Percentiles rank a stretch among this genome's conserved stretches.
Evolutionary conservation across 805 yeast species (phyloP).

Genomic region (Zygosaccharomyces bisporus): DNA sequence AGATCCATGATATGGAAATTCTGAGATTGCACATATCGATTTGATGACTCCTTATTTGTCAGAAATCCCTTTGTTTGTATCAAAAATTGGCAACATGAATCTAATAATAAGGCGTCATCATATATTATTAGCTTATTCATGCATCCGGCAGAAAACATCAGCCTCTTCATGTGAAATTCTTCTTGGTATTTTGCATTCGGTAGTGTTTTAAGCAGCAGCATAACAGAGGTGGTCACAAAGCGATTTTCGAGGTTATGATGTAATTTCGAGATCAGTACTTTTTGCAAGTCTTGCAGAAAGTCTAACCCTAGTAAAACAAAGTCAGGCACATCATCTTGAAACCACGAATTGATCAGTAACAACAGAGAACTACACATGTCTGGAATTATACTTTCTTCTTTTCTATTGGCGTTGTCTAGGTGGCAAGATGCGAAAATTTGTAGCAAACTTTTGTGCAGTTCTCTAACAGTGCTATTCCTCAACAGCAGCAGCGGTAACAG

Average conservation of each 20-base stretch:
- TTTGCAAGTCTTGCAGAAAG: slow-evolving; percentile 18
- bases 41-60: slow-evolving; percentile 14
- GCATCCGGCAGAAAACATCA: slow-evolving; percentile 16
- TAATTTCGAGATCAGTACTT: slow-evolving; percentile 13
- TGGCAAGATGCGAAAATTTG: slow-evolving; percentile 20
- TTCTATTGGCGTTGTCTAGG: slow-evolving; percentile 11
- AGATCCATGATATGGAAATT: slow-evolving; percentile 29
- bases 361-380: slow-evolving; percentile 14
- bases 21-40: slow-evolving; percentile 21
- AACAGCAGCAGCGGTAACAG: slow-evolving; percentile 14
- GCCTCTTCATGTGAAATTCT: slow-evolving; percentile 10
- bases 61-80: slow-evolving; percentile 16
- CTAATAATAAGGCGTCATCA: slow-evolving; percentile 27
- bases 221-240: slow-evolving; percentile 10
- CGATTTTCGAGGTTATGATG: slow-evolving; percentile 20
- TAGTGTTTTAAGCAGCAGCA: slow-evolving; percentile 11
- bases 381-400: slow-evolving; percentile 8
- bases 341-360: slow-evolving; percentile 18
- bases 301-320: slow-evolving; percentile 8
- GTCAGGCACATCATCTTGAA: slow-evolving; percentile 3
- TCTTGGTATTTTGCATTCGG: slow-evolving; percentile 5
- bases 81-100: slow-evolving; percentile 25
- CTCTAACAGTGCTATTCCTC: neutral
- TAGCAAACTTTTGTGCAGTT: slow-evolving; percentile 12
- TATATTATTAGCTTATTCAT: slow-evolving; percentile 20